Evolutionary conservation across 768 basidiomycete species (phyloP), one percentile per base, ranked within the genome.

Genomic region (Filobasidium floriforme): DNA sequence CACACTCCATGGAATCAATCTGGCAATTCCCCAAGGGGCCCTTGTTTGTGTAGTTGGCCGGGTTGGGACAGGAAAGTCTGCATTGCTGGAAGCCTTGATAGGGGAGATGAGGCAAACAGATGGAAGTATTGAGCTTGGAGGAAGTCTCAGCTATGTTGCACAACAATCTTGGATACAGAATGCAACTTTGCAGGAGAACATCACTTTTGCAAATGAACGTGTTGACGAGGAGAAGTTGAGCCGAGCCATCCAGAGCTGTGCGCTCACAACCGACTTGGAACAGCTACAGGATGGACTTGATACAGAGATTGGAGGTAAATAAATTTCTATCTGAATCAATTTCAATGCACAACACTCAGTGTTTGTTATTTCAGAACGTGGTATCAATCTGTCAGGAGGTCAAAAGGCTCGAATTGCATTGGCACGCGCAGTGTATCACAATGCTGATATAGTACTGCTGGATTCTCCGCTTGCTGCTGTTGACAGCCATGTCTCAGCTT

Each of bases 291-390:
- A 73, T 54, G 78, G 76, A 7, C 54, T 72, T 7, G 63, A 69
- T 41, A 70, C 71, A 1, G 71, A 72, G 63, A 70, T 72, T 37
- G 71, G 71, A 29, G 71, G 68, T 68, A 22, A 60, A 51, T 52
- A 10, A 19, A 26, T n/a, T n/a, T n/a, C n/a, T n/a, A n/a, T n/a
- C n/a, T n/a, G n/a, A n/a, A n/a, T n/a, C n/a, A n/a, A n/a, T n/a
- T n/a, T n/a, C n/a, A n/a, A n/a, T n/a, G n/a, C n/a, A n/a, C n/a
- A n/a, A n/a, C n/a, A n/a, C n/a, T n/a, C n/a, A n/a, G 41, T 24
- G 59, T 26, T 18, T 37, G n/a, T 7, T 6, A 4, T 9, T 37
- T 90, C 90, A 15, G 89, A 91, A 78, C 87, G 87, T 73, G 89
- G 89, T 0, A 74, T 80, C 51, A 76, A 73, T 1, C 70, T 80